Conservation (phyloP, 129 eudicot genomes). For the Oenanthe sinensis region DNA sequence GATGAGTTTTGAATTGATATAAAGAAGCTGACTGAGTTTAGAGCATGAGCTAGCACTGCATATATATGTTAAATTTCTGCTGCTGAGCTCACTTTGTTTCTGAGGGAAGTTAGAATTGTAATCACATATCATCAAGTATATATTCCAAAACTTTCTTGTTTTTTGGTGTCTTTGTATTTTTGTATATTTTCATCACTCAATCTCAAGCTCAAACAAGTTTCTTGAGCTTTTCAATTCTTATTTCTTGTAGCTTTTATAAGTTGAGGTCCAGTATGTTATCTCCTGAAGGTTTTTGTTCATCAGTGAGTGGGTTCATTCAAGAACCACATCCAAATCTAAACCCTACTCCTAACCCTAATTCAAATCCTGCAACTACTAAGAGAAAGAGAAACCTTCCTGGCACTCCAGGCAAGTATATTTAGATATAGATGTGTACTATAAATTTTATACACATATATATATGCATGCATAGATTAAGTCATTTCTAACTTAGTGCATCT, state of each 20-base stretch:
- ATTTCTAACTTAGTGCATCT: background rate
- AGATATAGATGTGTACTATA: too few species aligned
- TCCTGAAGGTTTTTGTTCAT: conserved; percentile 25
- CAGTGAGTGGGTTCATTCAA: conserved; percentile 23
- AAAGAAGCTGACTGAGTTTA: background rate
- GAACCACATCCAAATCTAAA: conserved; percentile 19
- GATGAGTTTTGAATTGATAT: background rate
- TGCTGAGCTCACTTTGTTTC: background rate
- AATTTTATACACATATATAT: too few species aligned
- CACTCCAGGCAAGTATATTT: conserved; percentile 32
- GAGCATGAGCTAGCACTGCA: background rate
- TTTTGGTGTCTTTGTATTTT: background rate
- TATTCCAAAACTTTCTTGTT: background rate
- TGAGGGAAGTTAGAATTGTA: background rate
- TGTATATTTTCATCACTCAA: background rate
- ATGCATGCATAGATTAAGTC: background rate
- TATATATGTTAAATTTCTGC: background rate
- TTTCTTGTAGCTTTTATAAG: background rate
- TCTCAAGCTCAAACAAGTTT: background rate
- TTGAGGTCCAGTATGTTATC: conserved; percentile 21
- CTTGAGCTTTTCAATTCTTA: background rate
- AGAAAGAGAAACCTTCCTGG: conserved; percentile 55
- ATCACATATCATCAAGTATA: background rate
- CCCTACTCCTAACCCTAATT: conserved; percentile 23
- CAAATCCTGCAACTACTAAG: conserved; percentile 35